Conservation (phyloP, 176 grass and related monocot genomes). For the Eragrostis curvula region DNA sequence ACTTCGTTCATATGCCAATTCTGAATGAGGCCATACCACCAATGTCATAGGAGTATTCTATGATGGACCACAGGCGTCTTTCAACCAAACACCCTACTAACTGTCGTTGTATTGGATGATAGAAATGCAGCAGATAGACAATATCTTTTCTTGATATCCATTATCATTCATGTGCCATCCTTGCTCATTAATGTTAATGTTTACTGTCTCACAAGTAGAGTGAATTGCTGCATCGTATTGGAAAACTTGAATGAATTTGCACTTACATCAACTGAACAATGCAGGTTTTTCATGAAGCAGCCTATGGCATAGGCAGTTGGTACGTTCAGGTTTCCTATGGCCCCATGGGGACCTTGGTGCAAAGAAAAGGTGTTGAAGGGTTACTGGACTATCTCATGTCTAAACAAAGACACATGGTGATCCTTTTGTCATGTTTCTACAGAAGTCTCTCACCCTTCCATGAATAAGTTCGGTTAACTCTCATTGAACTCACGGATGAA, state of each 20-base stretch:
- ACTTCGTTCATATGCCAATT: not conserved
- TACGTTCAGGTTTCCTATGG: not conserved
- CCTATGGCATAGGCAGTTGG: constrained; percentile 7
- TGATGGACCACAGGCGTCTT: not conserved
- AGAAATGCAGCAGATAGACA: constrained; percentile 22
- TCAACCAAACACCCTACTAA: not conserved
- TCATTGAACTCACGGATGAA: constrained; percentile 21
- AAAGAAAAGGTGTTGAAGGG: constrained; percentile 9
- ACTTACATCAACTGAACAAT: not conserved
- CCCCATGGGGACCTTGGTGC: not conserved
- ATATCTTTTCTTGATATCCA: not conserved
- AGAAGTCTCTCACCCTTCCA: constrained; percentile 1
- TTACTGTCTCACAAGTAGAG: not conserved
- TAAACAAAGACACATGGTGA: not conserved
- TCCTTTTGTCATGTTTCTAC: constrained; percentile 31
- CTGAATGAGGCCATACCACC: not conserved
- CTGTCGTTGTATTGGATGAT: not conserved
- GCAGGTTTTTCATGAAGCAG: not conserved
- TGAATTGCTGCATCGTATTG: constrained; percentile 2
- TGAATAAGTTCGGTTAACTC: not conserved
- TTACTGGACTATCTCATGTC: not conserved
- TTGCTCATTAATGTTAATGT: constrained; percentile 3
- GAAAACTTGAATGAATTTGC: not conserved
- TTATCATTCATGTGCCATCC: not conserved
- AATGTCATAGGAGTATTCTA: not conserved